Percentiles rank a stretch among this genome's conserved stretches.
phyloP scores from a whole-genome alignment of 129 eudicot genomes.

The Lactuca sativa region DNA sequence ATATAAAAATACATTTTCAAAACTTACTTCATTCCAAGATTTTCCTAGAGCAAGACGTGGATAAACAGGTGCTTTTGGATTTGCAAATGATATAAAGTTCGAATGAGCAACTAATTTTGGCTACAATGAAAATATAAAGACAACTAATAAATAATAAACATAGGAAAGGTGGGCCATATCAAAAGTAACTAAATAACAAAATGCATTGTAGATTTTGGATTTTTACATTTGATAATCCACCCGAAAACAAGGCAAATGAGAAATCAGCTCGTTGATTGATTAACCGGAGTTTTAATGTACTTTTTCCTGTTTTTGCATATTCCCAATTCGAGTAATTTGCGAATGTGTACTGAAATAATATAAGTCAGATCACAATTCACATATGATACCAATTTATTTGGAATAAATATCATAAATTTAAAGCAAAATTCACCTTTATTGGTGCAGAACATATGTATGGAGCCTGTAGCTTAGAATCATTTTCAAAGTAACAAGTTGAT shows the following conservation, averaged over 20 bases:
- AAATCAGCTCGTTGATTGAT: constrained; percentile 82
- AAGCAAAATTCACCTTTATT: constrained; percentile 52
- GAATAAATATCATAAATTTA: neutral
- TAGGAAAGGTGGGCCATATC: neutral
- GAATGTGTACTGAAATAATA: constrained; percentile 55
- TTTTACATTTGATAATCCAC: constrained; percentile 70
- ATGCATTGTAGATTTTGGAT: constrained; percentile 17
- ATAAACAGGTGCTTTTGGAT: constrained; percentile 84
- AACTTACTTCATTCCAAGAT: constrained; percentile 82
- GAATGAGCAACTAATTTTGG: constrained; percentile 76
- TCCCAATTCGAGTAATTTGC: constrained; percentile 55
- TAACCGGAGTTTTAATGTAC: constrained; percentile 51
- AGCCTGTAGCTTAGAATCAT: constrained; percentile 37
- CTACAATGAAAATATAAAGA: constrained; percentile 44
- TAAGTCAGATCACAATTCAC: neutral
- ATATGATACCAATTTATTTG: no score
- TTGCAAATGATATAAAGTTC: constrained; percentile 57
- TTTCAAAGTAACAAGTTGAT: constrained; percentile 47
- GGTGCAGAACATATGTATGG: constrained; percentile 86
- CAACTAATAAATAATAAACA: neutral
- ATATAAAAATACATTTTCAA: constrained; percentile 4
- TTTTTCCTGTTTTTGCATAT: constrained; percentile 59
- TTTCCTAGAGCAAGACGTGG: constrained; percentile 90
- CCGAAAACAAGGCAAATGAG: constrained; percentile 73
- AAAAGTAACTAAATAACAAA: no score